Evolutionary conservation across 164 flowering plant genomes (phyloP).

Genomic region (Vitis rotundifolia): DNA sequence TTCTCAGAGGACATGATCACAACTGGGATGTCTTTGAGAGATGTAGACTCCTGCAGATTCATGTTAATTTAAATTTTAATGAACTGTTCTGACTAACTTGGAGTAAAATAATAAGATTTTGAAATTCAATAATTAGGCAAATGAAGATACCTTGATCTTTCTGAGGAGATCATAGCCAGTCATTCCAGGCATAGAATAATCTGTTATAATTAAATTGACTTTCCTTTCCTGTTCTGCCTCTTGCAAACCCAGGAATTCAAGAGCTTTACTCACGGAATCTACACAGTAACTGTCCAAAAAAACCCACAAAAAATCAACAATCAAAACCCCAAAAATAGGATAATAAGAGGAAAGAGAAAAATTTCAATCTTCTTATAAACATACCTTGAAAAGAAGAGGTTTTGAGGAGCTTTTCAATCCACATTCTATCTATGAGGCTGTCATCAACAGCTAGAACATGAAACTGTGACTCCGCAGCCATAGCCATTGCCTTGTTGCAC

Average conservation of each 20-base stretch:
- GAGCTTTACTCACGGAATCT: constrained; percentile 48
- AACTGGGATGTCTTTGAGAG: constrained; percentile 49
- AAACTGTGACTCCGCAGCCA: too few species aligned
- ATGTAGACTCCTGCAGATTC: constrained; percentile 38
- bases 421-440: too few species aligned
- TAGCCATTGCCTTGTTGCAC: too few species aligned
- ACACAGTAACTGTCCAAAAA: constrained; percentile 45
- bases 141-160: constrained; percentile 38
- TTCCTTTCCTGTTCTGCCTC: constrained; percentile 24
- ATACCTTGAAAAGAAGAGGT: too few species aligned
- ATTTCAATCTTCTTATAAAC: too few species aligned
- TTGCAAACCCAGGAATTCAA: constrained; percentile 40
- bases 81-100: too few species aligned
- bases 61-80: background rate
- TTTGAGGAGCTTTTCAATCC: too few species aligned
- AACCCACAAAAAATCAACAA: background rate
- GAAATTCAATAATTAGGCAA: background rate
- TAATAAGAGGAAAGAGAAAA: too few species aligned
- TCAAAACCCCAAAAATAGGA: background rate
- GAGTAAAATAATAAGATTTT: background rate
- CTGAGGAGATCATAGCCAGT: constrained; percentile 56
- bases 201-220: constrained; percentile 48
- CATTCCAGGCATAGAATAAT: constrained; percentile 56
- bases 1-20: constrained; percentile 67
- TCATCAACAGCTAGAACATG: too few species aligned